Percentiles rank a stretch among this genome's conserved stretches.
These are phyloP conservation scores for Dioscorea alata DNA, from an alignment of 106 monocot species.

Conservation along the genomic window DNA sequence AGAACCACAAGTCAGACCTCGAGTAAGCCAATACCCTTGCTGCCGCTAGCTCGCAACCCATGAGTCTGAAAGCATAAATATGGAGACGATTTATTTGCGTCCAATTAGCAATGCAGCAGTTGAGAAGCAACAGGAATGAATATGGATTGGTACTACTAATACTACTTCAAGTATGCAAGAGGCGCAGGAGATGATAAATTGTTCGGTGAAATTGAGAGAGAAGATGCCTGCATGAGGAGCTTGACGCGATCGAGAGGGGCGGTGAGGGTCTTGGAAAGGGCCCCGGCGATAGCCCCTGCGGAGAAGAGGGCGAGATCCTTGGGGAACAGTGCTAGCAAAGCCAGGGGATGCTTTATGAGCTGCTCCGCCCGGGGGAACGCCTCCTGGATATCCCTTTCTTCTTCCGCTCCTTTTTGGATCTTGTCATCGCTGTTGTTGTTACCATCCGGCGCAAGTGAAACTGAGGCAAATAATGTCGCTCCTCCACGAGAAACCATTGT, in stretches of 20 bases:
- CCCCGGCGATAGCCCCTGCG: slow-evolving; percentile 75
- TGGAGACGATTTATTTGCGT: not conserved
- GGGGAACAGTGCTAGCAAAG: slow-evolving; percentile 68
- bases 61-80: slow-evolving; percentile 50
- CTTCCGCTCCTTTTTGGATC: too few species aligned
- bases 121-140: not conserved
- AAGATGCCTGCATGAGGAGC: slow-evolving; percentile 76
- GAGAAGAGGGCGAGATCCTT: slow-evolving; percentile 62
- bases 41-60: slow-evolving; percentile 37
- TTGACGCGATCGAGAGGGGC: slow-evolving; percentile 94
- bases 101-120: not conserved
- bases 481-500: too few species aligned
- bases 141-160: not conserved
- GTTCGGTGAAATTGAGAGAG: not conserved
- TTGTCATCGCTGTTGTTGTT: too few species aligned
- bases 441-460: too few species aligned
- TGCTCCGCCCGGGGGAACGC: slow-evolving; percentile 25
- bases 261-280: slow-evolving; percentile 77
- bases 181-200: not conserved
- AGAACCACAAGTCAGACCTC: slow-evolving; percentile 35
- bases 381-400: not conserved
- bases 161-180: not conserved
- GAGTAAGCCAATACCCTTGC: slow-evolving; percentile 65
- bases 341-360: slow-evolving; percentile 68
- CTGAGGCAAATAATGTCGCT: too few species aligned